Evolutionary conservation across 305 asterid species (phyloP), one percentile per base, ranked within the genome.

Genomic region (Rubia tinctorum): DNA sequence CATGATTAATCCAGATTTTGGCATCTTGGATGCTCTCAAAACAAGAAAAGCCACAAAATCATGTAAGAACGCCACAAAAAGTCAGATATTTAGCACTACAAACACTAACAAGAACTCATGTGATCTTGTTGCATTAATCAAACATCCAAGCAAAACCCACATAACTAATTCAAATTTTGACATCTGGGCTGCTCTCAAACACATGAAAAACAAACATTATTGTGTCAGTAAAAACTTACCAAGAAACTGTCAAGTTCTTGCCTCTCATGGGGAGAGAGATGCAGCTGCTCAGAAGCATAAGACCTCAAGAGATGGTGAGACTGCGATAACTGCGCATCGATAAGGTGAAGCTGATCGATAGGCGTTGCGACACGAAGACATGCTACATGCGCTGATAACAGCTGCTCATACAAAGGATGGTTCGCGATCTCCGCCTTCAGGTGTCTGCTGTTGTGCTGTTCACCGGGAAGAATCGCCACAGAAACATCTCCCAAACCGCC

Each of bases 291-390:
- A 5, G 83, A 78, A 49, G 89, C 91, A 72, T 95, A 91, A 75
- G 91, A 87, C 39, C 93, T 82, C 77, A 89, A 69, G 17, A 95
- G 73, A 77, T 91, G 81, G 73, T 88, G 95, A 18, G 95, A 91
- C 42, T 95, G 97, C 0, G 98, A 83, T 56, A 91, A 88, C 87
- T 93, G 99, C 30, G 95, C 94, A 71, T 93, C 99, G 60, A 95
- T 92, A 9, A 91, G 81, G 2, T 96, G 96, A 8, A 92, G 79
- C 71, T 95, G 99, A 83, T 95, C 96, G 17, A 92, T 88, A 2
- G 99, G 99, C 72, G 99, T 95, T 30, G 99, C 99, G 0, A 92
- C 99, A n/a, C 98, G 92, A 8, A 95, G 87, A 77, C 99, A 95
- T 17, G 99, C 88, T 82, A 92, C 97, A 82, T 95, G 99, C 8